Evolutionary conservation across 2,329 filamentous ascomycete genomes (phyloP), one percentile per base, ranked within the genome.

Genomic region (Acarospora socialis): DNA sequence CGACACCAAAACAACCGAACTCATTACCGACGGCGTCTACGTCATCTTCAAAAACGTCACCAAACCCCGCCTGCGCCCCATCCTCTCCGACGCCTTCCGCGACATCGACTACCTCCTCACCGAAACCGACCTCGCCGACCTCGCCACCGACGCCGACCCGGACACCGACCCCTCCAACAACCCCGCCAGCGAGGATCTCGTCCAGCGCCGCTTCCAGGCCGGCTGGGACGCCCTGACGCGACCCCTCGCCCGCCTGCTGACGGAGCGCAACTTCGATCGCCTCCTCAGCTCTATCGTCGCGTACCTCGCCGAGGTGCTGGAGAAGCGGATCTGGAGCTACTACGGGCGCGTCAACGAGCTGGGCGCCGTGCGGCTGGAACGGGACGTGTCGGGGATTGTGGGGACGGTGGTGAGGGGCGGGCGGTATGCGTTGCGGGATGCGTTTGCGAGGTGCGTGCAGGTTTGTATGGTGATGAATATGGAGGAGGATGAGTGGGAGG

Each of bases 401-500:
- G 61, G 68, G 15, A 65, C 68, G 0, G 73, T 82, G 2, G 70
- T 73, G 7, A 67, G 64, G 39, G 81, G 77, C 2, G 68, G 67
- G 3, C 74, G 80, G 47, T 94, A 92, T 50, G 70, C 70, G 2
- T 68, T 90, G 21, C 65, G 82, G 19, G 84, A 92, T 48, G 57
- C 70, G 3, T 93, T 94, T 59, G 65, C 68, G 17, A 72, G 76
- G 47, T 81, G 80, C 36, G 66, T 68, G 37, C 83, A 94, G 63
- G 77, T 93, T 46, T 72, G 80, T 35, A 73, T 92, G 63, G 73
- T 93, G 10, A 75, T 87, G 51, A 87, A 86, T 45, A 92, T 94
- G 83, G 86, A 94, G 51, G 81, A 90, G 20, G 86, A 94, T 36
- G 87, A 94, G 56, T 93, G 84, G 81, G 81, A 87, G 28, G 83